Base-by-base conservation (phyloP, 352 stramenopile species). In the Aphanomyces invadans region DNA sequence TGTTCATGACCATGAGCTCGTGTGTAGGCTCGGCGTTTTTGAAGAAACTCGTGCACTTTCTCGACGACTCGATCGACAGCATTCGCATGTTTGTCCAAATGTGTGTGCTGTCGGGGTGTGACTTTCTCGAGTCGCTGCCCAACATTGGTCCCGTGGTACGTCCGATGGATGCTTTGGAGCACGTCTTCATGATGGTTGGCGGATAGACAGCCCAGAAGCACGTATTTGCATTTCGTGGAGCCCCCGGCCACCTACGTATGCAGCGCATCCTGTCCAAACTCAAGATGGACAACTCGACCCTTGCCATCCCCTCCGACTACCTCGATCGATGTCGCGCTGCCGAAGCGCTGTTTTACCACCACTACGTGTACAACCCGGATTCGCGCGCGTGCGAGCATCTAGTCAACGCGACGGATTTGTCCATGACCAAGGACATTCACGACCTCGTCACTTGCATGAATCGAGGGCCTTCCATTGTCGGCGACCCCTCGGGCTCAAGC, bases 31-130 rank as follows among this genome's bases (percentile, higher is more conserved):
- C 79, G 45, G 57, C 74, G 21, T 87, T 89, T 45, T 52, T 91
- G 44, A 83, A 76, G 56, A 89, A 89, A 55, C 71, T 91, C 25
- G 70, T 83, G 26, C 73, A 77, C 67, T 62, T 89, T 48, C 84
- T 78, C 17, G 79, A 76, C 2, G 77, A 77, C 4, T 76, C 85
- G 15, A 81, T 85, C 59, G 73, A 86, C 9, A 69, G 80, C 28
- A 81, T 76, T 5, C 78, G 83, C 17, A 90, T 89, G 81, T 87
- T 91, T 69, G 79, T 91, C n/a, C 83, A 91, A 71, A 78, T 82
- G 32, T 91, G 83, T 57, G 75, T 84, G 5, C 55, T 91, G 15
- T 77, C 83, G 32, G 83, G 83, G 26, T 91, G 81, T 23, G 83
- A 91, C 44, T 91, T 90, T 62, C 72, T 91, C 29, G 78, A 87